phyloP scores from a whole-genome alignment of 2,329 filamentous ascomycete species.

The Tolypocladium ophioglossoides region DNA sequence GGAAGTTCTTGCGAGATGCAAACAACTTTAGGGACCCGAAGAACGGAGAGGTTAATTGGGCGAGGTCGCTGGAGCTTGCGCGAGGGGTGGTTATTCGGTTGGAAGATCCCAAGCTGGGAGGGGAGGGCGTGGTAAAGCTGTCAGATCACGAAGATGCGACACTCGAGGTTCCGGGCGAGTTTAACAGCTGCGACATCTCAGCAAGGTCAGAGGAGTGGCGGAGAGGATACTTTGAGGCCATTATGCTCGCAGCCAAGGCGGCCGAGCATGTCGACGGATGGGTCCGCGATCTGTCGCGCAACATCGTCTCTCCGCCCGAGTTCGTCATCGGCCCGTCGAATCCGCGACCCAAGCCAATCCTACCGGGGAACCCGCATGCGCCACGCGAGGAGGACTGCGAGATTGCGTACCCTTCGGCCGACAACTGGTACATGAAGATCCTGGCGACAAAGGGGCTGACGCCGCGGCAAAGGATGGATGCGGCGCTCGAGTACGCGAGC shows the following conservation, averaged over 20 bases:
- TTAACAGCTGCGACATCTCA: constrained; percentile 56
- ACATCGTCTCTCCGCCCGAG: constrained; percentile 58
- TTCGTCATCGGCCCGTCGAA: constrained; percentile 77
- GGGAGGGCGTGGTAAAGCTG: constrained; percentile 50
- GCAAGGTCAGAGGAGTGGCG: constrained; percentile 75
- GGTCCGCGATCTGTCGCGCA: constrained; percentile 57
- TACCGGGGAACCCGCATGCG: constrained; percentile 48
- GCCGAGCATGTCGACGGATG: constrained; percentile 76
- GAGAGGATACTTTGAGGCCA: constrained; percentile 70
- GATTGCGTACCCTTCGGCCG: constrained; percentile 56
- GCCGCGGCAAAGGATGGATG: constrained; percentile 68
- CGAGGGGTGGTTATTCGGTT: constrained; percentile 51
- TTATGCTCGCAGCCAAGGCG: constrained; percentile 67
- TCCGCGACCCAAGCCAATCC: constrained; percentile 63
- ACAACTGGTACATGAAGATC: constrained; percentile 72
- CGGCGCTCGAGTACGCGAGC: constrained; percentile 71
- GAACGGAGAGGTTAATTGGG: constrained; percentile 53
- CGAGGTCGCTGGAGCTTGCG: constrained; percentile 49
- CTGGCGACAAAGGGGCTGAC: constrained; percentile 72
- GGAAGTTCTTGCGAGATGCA: constrained; percentile 57
- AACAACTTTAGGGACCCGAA: constrained; percentile 46
- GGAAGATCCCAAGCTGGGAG: constrained; percentile 60
- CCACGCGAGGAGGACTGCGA: constrained; percentile 69
- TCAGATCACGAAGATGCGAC: constrained; percentile 49
- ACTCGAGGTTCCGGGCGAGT: constrained; percentile 58